Base-by-base conservation (phyloP, 163 green algal genomes). In the Chlamydomonas reinhardtii region DNA sequence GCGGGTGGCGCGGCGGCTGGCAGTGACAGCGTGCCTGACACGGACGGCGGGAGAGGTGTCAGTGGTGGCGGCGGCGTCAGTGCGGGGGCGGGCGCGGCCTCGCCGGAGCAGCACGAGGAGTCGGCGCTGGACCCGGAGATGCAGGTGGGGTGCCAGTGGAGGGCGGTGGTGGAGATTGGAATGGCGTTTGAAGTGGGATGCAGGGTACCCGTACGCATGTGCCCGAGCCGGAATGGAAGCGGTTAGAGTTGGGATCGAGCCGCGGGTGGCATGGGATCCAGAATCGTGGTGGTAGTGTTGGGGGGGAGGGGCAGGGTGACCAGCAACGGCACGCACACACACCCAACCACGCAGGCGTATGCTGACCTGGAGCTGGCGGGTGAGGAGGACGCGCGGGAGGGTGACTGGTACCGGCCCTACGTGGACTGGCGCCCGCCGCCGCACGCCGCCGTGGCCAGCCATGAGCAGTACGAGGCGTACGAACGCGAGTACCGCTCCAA, bases 351-450 rank as follows among this genome's bases (percentile, higher is more conserved):
- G 14, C 48, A 56, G 79, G 69, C 79, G 8, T 84, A 84, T 43
- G 65, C 65, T n/a, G 77, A 84, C 35, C 12, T 84, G 16, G 77
- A 84, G 35, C 39, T 76, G 65, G 29, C 54, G 39, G 78, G 77
- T 52, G 68, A 85, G 68, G 68, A 85, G 15, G 78, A 78, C 66
- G 12, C 6, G 11, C 59, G 59, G 48, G 78, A 85, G 32, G 68
- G 43, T 0, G 78, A 77, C n/a, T 72, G 32, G 78, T 85, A 85
- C 52, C 22, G 78, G 43, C 5, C 48, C 27, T 85, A 77, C 48
- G 52, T 85, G 68, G 78, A 85, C 68, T 85, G 78, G 78, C 61
- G 71, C 31, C 78, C 78, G 22, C n/a, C 64, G 25, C 66, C 66
- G 68, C 78, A 77, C 29, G 68, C 48, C 24, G 68, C 78, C 43